These are phyloP conservation scores for Colletotrichum agaves DNA, from an alignment of 2,329 filamentous ascomycete genomes.

Conservation along the genomic window DNA sequence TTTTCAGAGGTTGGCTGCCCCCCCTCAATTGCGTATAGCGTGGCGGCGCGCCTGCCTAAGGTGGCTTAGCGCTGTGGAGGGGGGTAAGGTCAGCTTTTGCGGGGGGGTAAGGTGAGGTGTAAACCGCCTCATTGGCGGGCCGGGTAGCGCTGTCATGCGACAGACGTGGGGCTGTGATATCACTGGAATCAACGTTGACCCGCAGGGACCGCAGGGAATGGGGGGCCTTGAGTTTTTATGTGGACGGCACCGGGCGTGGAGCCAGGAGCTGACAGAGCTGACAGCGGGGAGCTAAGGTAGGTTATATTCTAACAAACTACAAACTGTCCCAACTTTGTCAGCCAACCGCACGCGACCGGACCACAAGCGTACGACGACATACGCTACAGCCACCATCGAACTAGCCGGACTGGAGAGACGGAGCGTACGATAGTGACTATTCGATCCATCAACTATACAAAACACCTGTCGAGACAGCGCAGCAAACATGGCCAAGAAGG, in stretches of 20 bases:
- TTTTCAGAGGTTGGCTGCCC: too few relatives aligned
- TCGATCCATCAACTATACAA: neutral
- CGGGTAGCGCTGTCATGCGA: constrained; percentile 3
- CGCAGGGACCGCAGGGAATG: constrained; percentile 20
- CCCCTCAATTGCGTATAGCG: too few relatives aligned
- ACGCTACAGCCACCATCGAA: constrained; percentile 3
- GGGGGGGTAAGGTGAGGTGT: too few relatives aligned
- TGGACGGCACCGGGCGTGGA: too few relatives aligned
- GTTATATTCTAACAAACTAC: constrained; percentile 2
- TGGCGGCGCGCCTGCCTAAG: too few relatives aligned
- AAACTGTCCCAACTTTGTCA: constrained; percentile 22
- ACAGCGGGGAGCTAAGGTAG: constrained; percentile 5
- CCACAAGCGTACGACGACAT: constrained; percentile 4
- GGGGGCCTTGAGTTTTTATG: too few relatives aligned
- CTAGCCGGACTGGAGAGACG: neutral
- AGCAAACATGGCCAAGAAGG: constrained; percentile 44
- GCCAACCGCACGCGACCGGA: constrained; percentile 19
- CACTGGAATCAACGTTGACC: constrained; percentile 22
- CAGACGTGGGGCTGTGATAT: neutral
- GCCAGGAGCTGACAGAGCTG: neutral
- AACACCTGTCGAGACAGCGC: neutral
- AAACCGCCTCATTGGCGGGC: too few relatives aligned
- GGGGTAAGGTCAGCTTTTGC: too few relatives aligned
- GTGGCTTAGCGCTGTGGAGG: too few relatives aligned
- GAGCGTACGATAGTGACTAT: neutral